phyloP scores from a whole-genome alignment of 2,329 filamentous ascomycete species.

The Alternaria dauci region DNA sequence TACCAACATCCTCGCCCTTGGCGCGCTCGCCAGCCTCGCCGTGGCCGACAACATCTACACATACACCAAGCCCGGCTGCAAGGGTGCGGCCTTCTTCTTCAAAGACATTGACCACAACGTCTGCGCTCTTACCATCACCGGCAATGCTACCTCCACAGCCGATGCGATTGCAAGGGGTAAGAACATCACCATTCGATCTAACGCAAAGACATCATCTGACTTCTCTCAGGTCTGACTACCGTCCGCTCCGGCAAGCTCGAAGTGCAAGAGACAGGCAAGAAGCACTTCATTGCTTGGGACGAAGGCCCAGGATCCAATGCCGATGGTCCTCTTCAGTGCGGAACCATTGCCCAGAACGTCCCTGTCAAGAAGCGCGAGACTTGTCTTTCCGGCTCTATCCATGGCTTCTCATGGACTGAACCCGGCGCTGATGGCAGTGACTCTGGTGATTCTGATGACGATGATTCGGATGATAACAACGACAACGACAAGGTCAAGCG shows the following conservation, averaged over 20 bases:
- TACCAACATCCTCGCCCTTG: background rate
- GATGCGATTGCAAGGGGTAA: background rate
- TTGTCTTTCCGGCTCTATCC: background rate
- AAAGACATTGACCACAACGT: slow-evolving; percentile 11
- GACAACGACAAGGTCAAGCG: background rate
- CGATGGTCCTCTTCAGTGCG: slow-evolving; percentile 4
- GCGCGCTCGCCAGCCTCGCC: background rate
- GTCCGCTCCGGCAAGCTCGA: slow-evolving; percentile 4
- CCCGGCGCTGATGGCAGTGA: background rate
- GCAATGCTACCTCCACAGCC: background rate
- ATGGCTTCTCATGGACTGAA: slow-evolving; percentile 5
- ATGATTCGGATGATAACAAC: background rate
- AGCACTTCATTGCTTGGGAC: slow-evolving; percentile 3
- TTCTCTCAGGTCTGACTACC: background rate
- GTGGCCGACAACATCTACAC: slow-evolving; percentile 13
- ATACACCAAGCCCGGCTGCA: slow-evolving; percentile 2
- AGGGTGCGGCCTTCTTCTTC: background rate
- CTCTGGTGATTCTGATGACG: background rate
- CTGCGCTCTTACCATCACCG: slow-evolving; percentile 6
- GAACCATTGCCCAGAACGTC: background rate
- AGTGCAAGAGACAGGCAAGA: background rate
- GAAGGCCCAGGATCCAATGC: background rate
- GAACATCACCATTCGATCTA: background rate
- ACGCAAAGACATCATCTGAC: background rate
- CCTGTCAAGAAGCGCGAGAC: background rate